Evolutionary conservation across 352 stramenopile genomes (phyloP), one percentile per base, ranked within the genome.

Genomic region (Globisporangium alternatum): DNA sequence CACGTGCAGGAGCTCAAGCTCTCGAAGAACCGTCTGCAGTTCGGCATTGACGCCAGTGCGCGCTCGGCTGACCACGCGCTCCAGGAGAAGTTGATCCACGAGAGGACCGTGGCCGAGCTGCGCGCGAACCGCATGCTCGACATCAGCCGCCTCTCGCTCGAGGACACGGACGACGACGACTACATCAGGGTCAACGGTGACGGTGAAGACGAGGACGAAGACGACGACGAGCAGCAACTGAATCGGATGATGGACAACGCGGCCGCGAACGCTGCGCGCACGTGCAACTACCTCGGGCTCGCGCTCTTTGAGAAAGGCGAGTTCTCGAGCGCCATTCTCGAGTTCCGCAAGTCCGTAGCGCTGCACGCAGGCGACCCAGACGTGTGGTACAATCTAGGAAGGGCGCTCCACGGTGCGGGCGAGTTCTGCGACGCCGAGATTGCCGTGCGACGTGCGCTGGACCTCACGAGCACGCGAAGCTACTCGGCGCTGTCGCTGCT

Each of bases 371-470:
- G 81, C 45, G 81, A 93, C 49, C 58, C 81, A 22, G 81, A 90
- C 43, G 83, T 86, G 17, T 93, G 84, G 86, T 89, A 90, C 58
- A 90, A 88, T 31, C 67, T 95, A 41, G 86, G 80, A 3, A 78
- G 82, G 28, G 76, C 81, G 10, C 72, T 93, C 13, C 80, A 91
- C 44, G 72, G 69, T 7, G 72, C 72, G 9, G 70, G 76, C 22
- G 77, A 93, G 61, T 68, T 77, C 33, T 78, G 80, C 54, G 86
- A 92, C 47, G 86, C 86, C 3, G 86, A 95, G 65, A 78, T 81
- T 17, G 81, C 81, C 8, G 73, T 89, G 22, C 77, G 76, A 12
- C 77, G 80, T 3, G 80, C 81, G 7, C 67, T 93, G 28, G 71
- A 80, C 10, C 65, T 91, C 12, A 76, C 61, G 5, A 65, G 68